Conservation (phyloP, 139 green algal genomes). For the Micractinium sp. region DNA sequence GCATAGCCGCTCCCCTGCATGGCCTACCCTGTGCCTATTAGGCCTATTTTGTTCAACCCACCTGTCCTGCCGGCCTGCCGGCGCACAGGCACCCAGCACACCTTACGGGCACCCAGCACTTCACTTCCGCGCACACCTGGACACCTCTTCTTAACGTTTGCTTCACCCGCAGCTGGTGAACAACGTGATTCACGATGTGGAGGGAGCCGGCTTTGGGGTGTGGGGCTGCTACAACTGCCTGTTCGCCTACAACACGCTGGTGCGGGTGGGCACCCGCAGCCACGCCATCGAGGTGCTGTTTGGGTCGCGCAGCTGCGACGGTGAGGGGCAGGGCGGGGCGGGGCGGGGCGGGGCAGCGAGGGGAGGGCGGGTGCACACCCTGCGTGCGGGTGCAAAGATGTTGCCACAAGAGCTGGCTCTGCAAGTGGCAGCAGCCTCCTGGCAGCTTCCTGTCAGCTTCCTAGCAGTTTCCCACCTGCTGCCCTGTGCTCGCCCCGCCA, state of each 20-base stretch:
- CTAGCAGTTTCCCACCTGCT: too few relatives aligned
- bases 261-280: background rate
- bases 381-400: background rate
- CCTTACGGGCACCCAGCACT: background rate
- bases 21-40: too few relatives aligned
- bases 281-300: slow-evolving; percentile 15
- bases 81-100: too few relatives aligned
- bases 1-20: background rate
- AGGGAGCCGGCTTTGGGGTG: slow-evolving; percentile 5
- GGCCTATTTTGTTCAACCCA: too few relatives aligned
- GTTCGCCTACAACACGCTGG: slow-evolving; percentile 28
- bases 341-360: background rate
- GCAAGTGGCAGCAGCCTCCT: background rate
- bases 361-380: background rate
- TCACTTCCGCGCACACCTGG: too few relatives aligned
- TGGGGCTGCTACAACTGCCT: slow-evolving; percentile 36
- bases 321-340: background rate
- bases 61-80: background rate
- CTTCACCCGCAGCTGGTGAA: slow-evolving; percentile 10
- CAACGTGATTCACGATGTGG: background rate
- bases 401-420: background rate
- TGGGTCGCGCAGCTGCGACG: background rate
- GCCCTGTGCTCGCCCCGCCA: too few relatives aligned
- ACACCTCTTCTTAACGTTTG: background rate
- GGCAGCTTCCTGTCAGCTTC: too few relatives aligned